Conservation (phyloP, 305 asterid species). For the Solanum aculeatissimum region DNA sequence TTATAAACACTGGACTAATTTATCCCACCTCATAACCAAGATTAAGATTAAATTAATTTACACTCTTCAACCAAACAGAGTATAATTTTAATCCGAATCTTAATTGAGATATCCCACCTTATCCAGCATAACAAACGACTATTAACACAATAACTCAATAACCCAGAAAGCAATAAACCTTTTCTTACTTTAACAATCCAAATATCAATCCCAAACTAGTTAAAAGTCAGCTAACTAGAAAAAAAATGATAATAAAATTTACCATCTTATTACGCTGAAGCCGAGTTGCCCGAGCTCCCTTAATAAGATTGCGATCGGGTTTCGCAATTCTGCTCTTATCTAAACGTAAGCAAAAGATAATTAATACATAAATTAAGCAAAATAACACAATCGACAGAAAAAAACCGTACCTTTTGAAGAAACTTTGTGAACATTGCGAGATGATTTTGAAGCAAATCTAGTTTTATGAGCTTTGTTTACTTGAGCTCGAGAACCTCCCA, state of each 20-base stretch:
- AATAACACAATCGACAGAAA: background rate
- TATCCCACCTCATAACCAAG: background rate
- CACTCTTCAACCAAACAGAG: too few relatives aligned
- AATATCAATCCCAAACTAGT: background rate
- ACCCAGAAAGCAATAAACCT: background rate
- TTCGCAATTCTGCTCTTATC: conserved; percentile 46
- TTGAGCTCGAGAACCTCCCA: conserved; percentile 72
- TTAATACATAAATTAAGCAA: background rate
- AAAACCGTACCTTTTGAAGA: conserved; percentile 44
- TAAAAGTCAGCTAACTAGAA: background rate
- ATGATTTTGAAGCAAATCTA: conserved; percentile 75
- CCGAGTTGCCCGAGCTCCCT: conserved; percentile 81
- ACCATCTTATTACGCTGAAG: conserved; percentile 83
- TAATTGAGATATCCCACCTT: background rate
- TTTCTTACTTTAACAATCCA: background rate
- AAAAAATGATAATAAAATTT: background rate
- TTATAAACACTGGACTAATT: background rate
- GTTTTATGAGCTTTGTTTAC: conserved; percentile 67
- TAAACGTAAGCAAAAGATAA: conserved; percentile 3
- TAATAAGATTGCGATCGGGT: conserved; percentile 37
- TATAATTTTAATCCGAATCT: background rate
- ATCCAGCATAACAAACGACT: background rate
- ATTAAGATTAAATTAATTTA: background rate
- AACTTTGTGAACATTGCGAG: conserved; percentile 74
- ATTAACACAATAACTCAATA: background rate